These are phyloP conservation scores for Turnera subulata DNA, from an alignment of 345 rosid genomes.

Conservation along the genomic window DNA sequence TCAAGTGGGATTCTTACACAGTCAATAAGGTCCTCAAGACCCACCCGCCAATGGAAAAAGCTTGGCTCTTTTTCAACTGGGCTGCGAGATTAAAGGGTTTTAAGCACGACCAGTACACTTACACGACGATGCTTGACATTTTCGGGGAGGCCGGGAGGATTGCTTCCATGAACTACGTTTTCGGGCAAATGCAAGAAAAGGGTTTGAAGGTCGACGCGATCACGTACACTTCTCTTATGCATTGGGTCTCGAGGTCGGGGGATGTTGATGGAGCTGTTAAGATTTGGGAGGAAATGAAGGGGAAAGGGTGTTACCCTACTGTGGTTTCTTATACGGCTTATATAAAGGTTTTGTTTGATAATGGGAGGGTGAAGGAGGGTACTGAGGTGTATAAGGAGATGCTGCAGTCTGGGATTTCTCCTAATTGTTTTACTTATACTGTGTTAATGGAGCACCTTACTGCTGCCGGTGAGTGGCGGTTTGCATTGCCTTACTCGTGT, in stretches of 20 bases:
- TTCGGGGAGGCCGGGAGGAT: conserved; percentile 88
- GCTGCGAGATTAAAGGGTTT: no score
- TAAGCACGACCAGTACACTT: no score
- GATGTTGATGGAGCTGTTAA: conserved; percentile 61
- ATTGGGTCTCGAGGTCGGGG: conserved; percentile 66
- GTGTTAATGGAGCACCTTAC: conserved; percentile 74
- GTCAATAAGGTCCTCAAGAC: conserved; percentile 74
- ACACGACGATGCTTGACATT: conserved; percentile 88
- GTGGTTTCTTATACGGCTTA: conserved; percentile 84
- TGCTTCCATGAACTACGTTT: conserved; percentile 60
- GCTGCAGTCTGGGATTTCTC: conserved; percentile 52
- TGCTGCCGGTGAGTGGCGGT: conserved; percentile 41
- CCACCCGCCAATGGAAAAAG: conserved; percentile 92
- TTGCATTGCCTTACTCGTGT: conserved; percentile 27
- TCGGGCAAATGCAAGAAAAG: conserved; percentile 54
- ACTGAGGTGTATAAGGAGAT: conserved; percentile 65
- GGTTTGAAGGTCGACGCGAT: conserved; percentile 61
- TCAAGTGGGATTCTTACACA: conserved; percentile 78
- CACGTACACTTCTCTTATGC: conserved; percentile 73
- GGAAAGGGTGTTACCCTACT: conserved; percentile 42
- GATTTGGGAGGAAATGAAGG: conserved; percentile 74
- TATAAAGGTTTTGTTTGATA: no score
- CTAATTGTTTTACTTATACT: conserved; percentile 79
- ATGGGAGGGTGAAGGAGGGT: conserved; percentile 58
- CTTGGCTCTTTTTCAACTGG: conserved; percentile 94